Evolutionary conservation across 2,329 filamentous ascomycete genomes (phyloP).

Genomic region (Parastagonospora avenae): DNA sequence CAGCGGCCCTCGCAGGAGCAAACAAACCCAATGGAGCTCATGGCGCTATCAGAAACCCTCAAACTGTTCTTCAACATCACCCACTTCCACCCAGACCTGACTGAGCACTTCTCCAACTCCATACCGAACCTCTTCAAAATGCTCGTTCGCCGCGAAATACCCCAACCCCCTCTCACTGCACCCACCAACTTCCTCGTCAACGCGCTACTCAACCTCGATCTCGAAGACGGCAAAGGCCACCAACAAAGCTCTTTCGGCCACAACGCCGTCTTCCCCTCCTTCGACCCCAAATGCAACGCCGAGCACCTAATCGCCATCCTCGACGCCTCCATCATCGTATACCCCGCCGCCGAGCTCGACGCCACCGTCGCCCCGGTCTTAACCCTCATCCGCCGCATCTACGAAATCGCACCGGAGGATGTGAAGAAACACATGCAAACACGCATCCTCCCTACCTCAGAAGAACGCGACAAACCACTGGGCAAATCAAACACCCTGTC

Average conservation of each 20-base stretch:
- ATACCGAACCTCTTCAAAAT: constrained; percentile 74
- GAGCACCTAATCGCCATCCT: constrained; percentile 73
- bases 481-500: constrained; percentile 76
- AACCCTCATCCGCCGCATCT: constrained; percentile 73
- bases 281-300: constrained; percentile 63
- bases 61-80: constrained; percentile 91
- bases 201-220: constrained; percentile 77
- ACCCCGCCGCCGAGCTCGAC: constrained; percentile 74
- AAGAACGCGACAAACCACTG: constrained; percentile 77
- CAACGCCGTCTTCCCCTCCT: constrained; percentile 69
- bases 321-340: constrained; percentile 66
- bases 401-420: constrained; percentile 68
- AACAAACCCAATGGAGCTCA: constrained; percentile 68
- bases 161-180: constrained; percentile 71
- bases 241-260: constrained; percentile 51
- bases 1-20: constrained; percentile 30
- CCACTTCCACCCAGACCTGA: constrained; percentile 70
- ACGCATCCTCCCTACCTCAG: constrained; percentile 74
- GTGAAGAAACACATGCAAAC: constrained; percentile 68
- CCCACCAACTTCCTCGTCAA: constrained; percentile 77
- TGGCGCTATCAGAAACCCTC: constrained; percentile 81
- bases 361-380: constrained; percentile 72
- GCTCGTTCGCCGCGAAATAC: constrained; percentile 65
- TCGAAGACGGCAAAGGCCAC: constrained; percentile 54
- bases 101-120: constrained; percentile 67